phyloP scores from a whole-genome alignment of 1,139 yeast species.

The Eremothecium cymbalariae region DNA sequence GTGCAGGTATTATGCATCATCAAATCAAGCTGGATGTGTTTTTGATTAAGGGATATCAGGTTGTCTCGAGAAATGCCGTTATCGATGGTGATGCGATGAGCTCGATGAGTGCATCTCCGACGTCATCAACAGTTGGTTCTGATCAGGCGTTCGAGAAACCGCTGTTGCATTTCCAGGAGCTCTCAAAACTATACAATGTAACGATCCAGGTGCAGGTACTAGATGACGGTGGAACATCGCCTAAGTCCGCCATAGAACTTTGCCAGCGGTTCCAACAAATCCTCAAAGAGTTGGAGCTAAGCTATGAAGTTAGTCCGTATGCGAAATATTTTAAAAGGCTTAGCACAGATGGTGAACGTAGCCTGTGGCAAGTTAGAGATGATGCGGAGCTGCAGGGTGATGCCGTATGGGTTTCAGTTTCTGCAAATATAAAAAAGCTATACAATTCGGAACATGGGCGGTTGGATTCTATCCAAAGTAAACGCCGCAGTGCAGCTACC shows the following conservation, averaged over 20 bases:
- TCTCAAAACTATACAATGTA: constrained; percentile 27
- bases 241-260: constrained; percentile 30
- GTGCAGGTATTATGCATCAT: constrained; percentile 24
- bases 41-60: constrained; percentile 26
- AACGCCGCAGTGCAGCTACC: constrained; percentile 13
- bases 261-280: constrained; percentile 31
- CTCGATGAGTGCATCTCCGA: constrained; percentile 8
- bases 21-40: constrained; percentile 29
- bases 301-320: constrained; percentile 29
- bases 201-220: constrained; percentile 20
- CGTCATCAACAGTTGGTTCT: constrained; percentile 7
- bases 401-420: constrained; percentile 26
- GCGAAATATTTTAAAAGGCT: constrained; percentile 27
- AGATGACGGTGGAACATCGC: constrained; percentile 27
- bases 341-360: constrained; percentile 13
- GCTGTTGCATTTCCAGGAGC: constrained; percentile 10
- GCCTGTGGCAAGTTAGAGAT: constrained; percentile 26
- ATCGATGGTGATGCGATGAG: constrained; percentile 16
- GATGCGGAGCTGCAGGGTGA: constrained; percentile 26
- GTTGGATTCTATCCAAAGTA: constrained; percentile 15
- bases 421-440: constrained; percentile 22
- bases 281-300: constrained; percentile 26
- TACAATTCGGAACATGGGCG: constrained; percentile 27
- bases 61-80: constrained; percentile 24
- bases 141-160: constrained; percentile 6